Evolutionary conservation across 345 rosid genomes (phyloP), one percentile per base, ranked within the genome.

Genomic region (Ceriops zippeliana): DNA sequence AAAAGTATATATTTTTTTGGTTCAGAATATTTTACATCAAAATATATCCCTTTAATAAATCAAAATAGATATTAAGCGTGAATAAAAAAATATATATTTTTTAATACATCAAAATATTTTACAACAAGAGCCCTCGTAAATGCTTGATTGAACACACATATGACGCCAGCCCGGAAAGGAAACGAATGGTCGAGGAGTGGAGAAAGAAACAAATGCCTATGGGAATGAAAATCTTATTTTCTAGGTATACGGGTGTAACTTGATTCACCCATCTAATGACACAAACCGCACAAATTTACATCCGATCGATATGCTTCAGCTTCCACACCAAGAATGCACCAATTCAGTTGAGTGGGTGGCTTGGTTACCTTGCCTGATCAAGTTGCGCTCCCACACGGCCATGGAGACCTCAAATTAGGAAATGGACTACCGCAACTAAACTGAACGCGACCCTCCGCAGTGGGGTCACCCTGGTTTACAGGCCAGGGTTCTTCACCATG

Each of bases 271-370:
- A 30, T 57, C 67, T 73, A 65, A 62, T 65, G 65, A 54, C 61
- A 70, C 42, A 70, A 34, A 28, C 6, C 62, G 53, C 52, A 58
- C 52, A 67, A 67, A 70, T 71, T 76, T 74, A 71, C 70, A 63
- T 24, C 53, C 60, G 62, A 38, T 65, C 49, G 62, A 72, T 78
- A 69, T 58, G 75, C 69, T 73, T 60, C 74, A 71, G 52, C 71
- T 70, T 73, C 66, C 61, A 32, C 65, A 22, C 37, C 62, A 84
- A 63, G 78, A 84, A 73, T 78, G 73, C 59, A 73, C 72, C 61
- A 19, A 60, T 67, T 7, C 62, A 59, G 10, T 19, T 49, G n/a
- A 58, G 67, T 49, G 31, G 32, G n/a, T 17, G 19, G 67, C 61
- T 46, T 28, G 32, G 28, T 28, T 17, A 19, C 51, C n/a, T 56